Base-by-base conservation (phyloP, 306 rosid species). In the Prunus kanzakura region DNA sequence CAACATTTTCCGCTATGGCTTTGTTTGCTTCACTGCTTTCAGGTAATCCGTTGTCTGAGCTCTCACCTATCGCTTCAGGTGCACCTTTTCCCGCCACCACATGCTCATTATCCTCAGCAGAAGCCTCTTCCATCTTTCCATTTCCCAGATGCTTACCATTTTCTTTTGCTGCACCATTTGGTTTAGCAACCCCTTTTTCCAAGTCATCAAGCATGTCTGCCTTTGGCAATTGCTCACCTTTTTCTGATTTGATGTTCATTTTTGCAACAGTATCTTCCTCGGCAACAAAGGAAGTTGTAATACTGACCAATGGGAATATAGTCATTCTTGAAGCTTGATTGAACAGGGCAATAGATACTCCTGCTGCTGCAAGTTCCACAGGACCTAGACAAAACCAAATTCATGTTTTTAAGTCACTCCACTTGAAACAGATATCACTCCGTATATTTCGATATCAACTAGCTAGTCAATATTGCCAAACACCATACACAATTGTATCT, bases 261-360 rank as follows among this genome's bases (percentile, higher is more conserved):
- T 72, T 84, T 9, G 81, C 82, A 50, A 89, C 71, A 41, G 98
- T 90, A 29, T 89, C 96, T 83, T 95, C 99, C 85, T 95, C 97
- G 1, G 99, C 99, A 2, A 91, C 99, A 82, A 95, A 95, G 20
- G 97, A 95, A 58, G 99, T 95, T 4, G 99, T 92, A 68, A 95
- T 88, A 56, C 99, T 95, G 3, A 95, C 97, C n/a, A 95, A 62
- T 62, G 99, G 99, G 83, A 92, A 95, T 74, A 95, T 92, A 52
- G 97, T 89, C 22, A 95, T 95, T 86, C 97, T 90, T 56, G 97
- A 95, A 69, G 99, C 99, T 81, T 92, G 97, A 63, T 95, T 95
- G 89, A 92, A 95, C 74, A 95, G 65, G 14, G 99, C 97, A 69
- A 92, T 95, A n/a, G 99, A 80, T 30, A 92, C 93, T 67, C 99